Evolutionary conservation across 2,329 filamentous ascomycete genomes (phyloP).

Genomic region (Dactylellina leptospora): DNA sequence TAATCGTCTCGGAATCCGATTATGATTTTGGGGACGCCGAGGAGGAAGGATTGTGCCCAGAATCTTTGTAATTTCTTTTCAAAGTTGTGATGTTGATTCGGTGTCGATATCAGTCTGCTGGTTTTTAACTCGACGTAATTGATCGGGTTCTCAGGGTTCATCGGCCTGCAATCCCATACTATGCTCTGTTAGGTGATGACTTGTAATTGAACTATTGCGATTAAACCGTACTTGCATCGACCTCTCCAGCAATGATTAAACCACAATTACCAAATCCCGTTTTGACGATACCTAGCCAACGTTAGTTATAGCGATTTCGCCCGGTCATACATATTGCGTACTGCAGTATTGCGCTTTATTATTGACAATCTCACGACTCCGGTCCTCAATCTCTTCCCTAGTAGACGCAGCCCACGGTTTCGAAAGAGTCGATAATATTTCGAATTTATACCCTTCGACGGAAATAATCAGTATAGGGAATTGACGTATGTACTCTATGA

Average conservation of each 20-base stretch:
- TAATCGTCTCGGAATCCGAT: constrained; percentile 82
- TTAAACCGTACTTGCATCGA: constrained; percentile 77
- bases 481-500: too few species aligned
- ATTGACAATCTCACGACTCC: constrained; percentile 76
- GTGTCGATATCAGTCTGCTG: constrained; percentile 73
- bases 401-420: constrained; percentile 76
- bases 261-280: constrained; percentile 81
- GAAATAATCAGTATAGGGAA: too few species aligned
- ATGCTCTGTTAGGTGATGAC: not conserved
- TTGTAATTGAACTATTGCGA: not conserved
- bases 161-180: constrained; percentile 86
- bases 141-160: constrained; percentile 71
- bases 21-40: constrained; percentile 90
- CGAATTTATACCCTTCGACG: constrained; percentile 87
- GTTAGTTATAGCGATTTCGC: not conserved
- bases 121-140: constrained; percentile 98
- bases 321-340: not conserved
- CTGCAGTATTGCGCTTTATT: constrained; percentile 97
- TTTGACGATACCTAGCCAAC: constrained; percentile 69
- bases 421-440: constrained; percentile 81
- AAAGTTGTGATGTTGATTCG: constrained; percentile 76
- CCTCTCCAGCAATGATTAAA: constrained; percentile 88
- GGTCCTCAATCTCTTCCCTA: constrained; percentile 79
- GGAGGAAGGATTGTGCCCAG: constrained; percentile 94
- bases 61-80: constrained; percentile 92